Percentiles rank a stretch among this genome's conserved stretches.
These are phyloP conservation scores for Glycine latifolia DNA, from an alignment of 306 rosid genomes.

Conservation along the genomic window DNA sequence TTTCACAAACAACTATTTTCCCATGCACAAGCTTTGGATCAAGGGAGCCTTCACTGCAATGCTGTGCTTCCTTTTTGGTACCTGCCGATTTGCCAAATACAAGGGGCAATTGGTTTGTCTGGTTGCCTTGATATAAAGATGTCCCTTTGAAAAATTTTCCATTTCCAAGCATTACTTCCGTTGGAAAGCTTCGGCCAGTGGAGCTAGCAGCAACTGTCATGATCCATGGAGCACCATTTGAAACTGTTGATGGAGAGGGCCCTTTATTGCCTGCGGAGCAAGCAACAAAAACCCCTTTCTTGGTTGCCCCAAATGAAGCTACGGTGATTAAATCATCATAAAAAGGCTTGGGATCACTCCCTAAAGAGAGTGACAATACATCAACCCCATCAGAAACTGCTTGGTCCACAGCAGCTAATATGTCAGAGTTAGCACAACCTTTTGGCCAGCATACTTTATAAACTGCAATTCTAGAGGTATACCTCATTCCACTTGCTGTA, in stretches of 20 bases:
- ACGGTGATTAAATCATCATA: slow-evolving; percentile 65
- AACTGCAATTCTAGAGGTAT: slow-evolving; percentile 71
- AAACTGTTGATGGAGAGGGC: slow-evolving; percentile 58
- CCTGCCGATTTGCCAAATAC: slow-evolving; percentile 67
- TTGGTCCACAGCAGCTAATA: slow-evolving; percentile 69
- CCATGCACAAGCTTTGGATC: slow-evolving; percentile 57
- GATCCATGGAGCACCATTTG: slow-evolving; percentile 78
- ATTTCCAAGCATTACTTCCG: slow-evolving; percentile 69
- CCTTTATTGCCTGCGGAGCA: slow-evolving; percentile 89
- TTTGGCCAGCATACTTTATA: slow-evolving; percentile 79
- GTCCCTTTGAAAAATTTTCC: slow-evolving; percentile 63
- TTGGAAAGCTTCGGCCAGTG: slow-evolving; percentile 68
- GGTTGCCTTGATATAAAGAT: slow-evolving; percentile 61
- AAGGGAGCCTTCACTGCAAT: slow-evolving; percentile 59
- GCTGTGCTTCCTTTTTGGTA: slow-evolving; percentile 45
- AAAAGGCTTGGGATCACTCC: slow-evolving; percentile 57
- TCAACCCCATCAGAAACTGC: slow-evolving; percentile 80
- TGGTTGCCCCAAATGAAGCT: slow-evolving; percentile 69
- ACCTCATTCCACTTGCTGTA: slow-evolving; percentile 68
- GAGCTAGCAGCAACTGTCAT: slow-evolving; percentile 86
- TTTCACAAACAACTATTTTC: slow-evolving; percentile 71
- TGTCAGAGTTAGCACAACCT: slow-evolving; percentile 73
- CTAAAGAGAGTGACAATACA: slow-evolving; percentile 77
- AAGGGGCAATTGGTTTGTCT: slow-evolving; percentile 56
- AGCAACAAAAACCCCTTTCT: slow-evolving; percentile 65